Base-by-base conservation (phyloP, 176 grass and related monocot genomes). In the Microstegium vimineum region DNA sequence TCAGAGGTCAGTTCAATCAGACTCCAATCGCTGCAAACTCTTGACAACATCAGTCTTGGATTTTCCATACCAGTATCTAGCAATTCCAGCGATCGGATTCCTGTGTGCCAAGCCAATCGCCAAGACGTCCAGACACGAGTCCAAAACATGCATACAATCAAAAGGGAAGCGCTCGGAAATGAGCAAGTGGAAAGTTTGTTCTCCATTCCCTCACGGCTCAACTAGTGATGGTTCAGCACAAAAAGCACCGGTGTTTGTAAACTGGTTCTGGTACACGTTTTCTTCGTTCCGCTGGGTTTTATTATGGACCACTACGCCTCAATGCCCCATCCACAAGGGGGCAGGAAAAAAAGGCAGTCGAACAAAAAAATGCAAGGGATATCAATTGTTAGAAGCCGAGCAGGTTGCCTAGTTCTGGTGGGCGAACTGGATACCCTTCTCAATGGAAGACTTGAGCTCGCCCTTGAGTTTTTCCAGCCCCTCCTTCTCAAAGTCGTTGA, bases 401-500 rank as follows among this genome's bases (percentile, higher is more conserved):
- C 18, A 30, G 20, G 25, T 54, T 42, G 52, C 69, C 79, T 90
- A 90, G 38, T 68, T 86, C 18, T 35, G 41, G 0, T 51, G 54
- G 1, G 89, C 87, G 28, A 94, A 99, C 72, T 89, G 83, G 79
- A 94, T 69, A 6, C 97, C 93, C 87, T 96, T 96, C 83, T 96
- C 97, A 52, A 96, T 99, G 9, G 97, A 99, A 61, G 93, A 66
- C 76, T 92, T 85, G 25, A 99, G 87, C 42, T 99, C 93, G 7
- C 85, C 66, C 78, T 96, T 96, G 22, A 94, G 89, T 32, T 83
- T 90, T 31, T 94, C 91, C 13, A 99, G 65, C 6, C 97, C 89
- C 78, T 92, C 86, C 83, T 95, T 79, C 84, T 90, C 88, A 3
- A 86, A 86, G 30, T 65, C 75, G 0, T 84, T 83, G 10, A 90